Evolutionary conservation across 306 rosid species (phyloP).

Genomic region (Acacia melanoxylon): DNA sequence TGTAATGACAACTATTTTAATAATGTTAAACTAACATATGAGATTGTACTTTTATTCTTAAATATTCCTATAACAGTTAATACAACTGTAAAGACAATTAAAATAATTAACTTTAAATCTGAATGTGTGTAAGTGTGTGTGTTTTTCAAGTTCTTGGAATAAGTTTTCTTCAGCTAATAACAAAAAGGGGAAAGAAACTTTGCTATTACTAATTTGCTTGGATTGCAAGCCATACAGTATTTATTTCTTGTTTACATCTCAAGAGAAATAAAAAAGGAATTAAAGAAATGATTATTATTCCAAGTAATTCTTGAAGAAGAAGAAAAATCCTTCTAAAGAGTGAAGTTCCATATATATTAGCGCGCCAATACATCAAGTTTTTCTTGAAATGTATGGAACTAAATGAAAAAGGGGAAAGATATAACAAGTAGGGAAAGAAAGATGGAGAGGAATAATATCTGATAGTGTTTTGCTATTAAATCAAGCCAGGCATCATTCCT

Average conservation of each 20-base stretch:
- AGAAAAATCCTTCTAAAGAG: neutral
- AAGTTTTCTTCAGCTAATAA: neutral
- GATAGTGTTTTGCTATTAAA: slow-evolving; percentile 19
- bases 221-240: neutral
- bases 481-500: slow-evolving; percentile 35
- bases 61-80: neutral
- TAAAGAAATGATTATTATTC: neutral
- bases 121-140: neutral
- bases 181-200: neutral
- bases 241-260: neutral
- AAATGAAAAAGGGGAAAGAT: neutral
- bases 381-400: neutral
- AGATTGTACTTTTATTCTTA: neutral
- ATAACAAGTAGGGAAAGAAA: neutral
- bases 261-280: neutral
- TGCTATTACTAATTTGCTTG: neutral
- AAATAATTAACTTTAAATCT: neutral
- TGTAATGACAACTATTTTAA: neutral
- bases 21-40: neutral
- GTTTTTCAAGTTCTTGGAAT: neutral
- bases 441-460: slow-evolving; percentile 34
- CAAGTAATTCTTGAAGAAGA: neutral
- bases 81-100: neutral
- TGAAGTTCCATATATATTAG: neutral
- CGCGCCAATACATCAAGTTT: neutral